Evolutionary conservation across 495 filamentous ascomycete species (phyloP), one percentile per base, ranked within the genome.

Genomic region (Friedmanniomyces endolithicus): DNA sequence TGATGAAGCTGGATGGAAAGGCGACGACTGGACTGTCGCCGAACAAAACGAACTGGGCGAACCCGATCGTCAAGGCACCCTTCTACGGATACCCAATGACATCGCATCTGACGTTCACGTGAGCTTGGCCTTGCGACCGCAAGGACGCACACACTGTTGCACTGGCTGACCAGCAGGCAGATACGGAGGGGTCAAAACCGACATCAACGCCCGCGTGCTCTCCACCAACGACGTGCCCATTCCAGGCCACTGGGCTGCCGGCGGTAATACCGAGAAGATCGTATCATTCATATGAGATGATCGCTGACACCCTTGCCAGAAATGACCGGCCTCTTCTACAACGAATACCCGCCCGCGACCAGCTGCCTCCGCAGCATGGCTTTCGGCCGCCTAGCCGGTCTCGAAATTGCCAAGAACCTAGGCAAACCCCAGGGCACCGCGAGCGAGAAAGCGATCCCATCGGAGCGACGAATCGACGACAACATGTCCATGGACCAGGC

Each of bases 1-100:
- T 65, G 31, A 61, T 65, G 61, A 64, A 58, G 58, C 52, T 65
- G 12, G 61, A 65, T 48, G 61, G 57, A 17, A 65, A 65, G 47
- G 44, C 61, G 9, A 63, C 61, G 3, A 51, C 48, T 0, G 63
- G 63, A 3, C 50, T 65, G 11, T 24, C 22, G 19, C 58, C 54
- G 16, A 61, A 65, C 48, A 65, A 65, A 58, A 61, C 57, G 1
- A 65, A 65, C 33, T 65, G 63, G 63, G 63, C 63, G 16, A 58
- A 55, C 16, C 50, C 53, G 24, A 61, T 64, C 50, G 27, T 20
- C 2, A 61, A 55, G 39, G 50, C 48, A n/a, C 62, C 58, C 0
- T 64, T 58, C 49, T 64, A 59, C 39, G 62, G 62, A 24, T 64
- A 49, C 34, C 50, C 37, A 11, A 44, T 52, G 57, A 60, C 41